These are phyloP conservation scores for Apiotrichum domesticum DNA, from an alignment of 1,284 basidiomycete species.

Conservation along the genomic window DNA sequence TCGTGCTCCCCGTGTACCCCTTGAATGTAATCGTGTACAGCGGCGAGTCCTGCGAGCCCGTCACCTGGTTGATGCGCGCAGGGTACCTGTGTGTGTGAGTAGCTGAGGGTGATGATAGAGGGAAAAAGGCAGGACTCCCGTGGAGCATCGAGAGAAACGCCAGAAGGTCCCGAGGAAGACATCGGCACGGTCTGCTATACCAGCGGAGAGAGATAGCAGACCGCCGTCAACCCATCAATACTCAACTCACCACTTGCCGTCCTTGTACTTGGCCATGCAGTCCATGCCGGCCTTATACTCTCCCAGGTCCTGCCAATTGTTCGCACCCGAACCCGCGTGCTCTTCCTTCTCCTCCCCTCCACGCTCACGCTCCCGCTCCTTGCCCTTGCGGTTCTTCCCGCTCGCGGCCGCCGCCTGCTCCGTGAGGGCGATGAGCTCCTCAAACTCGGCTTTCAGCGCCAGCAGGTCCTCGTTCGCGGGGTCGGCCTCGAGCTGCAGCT, in stretches of 20 bases:
- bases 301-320: conserved; percentile 36
- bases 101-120: background rate
- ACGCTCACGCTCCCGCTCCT: conserved; percentile 8
- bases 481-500: conserved; percentile 74
- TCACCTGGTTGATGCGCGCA: conserved; percentile 79
- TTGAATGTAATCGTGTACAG: conserved; percentile 92
- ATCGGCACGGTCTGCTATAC: too few species aligned
- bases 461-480: conserved; percentile 68
- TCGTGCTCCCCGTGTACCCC: conserved; percentile 90
- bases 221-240: too few species aligned
- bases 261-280: conserved; percentile 84
- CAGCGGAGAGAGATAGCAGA: too few species aligned
- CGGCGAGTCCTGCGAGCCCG: conserved; percentile 75
- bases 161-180: too few species aligned
- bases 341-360: conserved; percentile 7
- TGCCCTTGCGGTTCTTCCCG: conserved; percentile 8
- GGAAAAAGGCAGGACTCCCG: too few species aligned
- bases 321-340: background rate
- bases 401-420: conserved; percentile 53
- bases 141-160: too few species aligned
- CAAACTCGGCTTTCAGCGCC: conserved; percentile 70
- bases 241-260: conserved; percentile 59
- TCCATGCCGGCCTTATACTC: conserved; percentile 73
- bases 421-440: conserved; percentile 83
- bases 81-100: conserved; percentile 58